phyloP scores from a whole-genome alignment of 306 rosid species.

The Prinsepia uniflora region DNA sequence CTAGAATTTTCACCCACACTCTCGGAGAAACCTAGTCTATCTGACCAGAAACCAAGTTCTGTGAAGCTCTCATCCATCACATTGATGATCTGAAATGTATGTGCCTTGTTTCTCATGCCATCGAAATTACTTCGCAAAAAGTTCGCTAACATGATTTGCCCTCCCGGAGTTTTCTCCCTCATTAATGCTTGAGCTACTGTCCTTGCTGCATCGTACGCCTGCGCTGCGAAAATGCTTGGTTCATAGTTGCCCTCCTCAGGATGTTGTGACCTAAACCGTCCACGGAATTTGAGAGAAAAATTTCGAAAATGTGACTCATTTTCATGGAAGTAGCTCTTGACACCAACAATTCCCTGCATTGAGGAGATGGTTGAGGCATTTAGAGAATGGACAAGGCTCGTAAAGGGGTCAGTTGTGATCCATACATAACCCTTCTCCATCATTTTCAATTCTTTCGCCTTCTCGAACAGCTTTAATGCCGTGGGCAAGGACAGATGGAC shows the following conservation, averaged over 20 bases:
- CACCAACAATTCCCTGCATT: slow-evolving; percentile 45
- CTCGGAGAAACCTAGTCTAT: slow-evolving; percentile 19
- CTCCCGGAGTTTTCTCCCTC: slow-evolving; percentile 3
- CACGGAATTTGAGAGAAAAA: slow-evolving; percentile 23
- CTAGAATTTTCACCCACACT: background rate
- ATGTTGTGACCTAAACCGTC: slow-evolving; percentile 28
- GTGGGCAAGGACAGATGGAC: slow-evolving; percentile 25
- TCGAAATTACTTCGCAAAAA: slow-evolving; percentile 22
- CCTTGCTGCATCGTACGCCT: slow-evolving; percentile 45
- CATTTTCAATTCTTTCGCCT: slow-evolving; percentile 36
- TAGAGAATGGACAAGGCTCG: slow-evolving; percentile 43
- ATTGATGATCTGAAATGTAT: slow-evolving; percentile 32
- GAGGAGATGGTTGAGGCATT: slow-evolving; percentile 33
- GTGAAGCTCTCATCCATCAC: slow-evolving; percentile 7
- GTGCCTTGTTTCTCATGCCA: slow-evolving; percentile 26
- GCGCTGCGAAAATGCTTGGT: slow-evolving; percentile 38
- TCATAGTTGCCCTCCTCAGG: slow-evolving; percentile 37
- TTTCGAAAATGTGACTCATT: slow-evolving; percentile 3
- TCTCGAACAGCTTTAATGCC: slow-evolving; percentile 31
- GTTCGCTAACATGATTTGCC: slow-evolving; percentile 17
- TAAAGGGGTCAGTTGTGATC: slow-evolving; percentile 41
- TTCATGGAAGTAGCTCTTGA: slow-evolving; percentile 33
- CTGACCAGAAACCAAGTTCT: slow-evolving; percentile 21
- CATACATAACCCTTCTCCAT: slow-evolving; percentile 45
- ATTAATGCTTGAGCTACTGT: slow-evolving; percentile 30